A percentile compares a stretch with the other conserved stretches of the same genome.
Evolutionary conservation across 2,329 filamentous ascomycete genomes (phyloP).

Genomic region (Hirsutella minnesotensis): DNA sequence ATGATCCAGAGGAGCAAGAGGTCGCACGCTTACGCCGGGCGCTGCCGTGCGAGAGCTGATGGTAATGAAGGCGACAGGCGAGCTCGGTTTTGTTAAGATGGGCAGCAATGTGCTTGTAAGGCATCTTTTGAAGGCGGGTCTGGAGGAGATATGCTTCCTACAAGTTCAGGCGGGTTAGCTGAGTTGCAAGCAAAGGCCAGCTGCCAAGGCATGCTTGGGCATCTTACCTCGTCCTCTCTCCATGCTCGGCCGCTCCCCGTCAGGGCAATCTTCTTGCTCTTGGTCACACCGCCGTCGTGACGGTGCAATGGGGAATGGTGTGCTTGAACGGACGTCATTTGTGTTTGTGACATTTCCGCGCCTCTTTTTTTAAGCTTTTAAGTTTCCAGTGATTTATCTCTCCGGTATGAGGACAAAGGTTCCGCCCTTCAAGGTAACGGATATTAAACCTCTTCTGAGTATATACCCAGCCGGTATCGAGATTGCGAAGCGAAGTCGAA

Average conservation of each 20-base stretch:
- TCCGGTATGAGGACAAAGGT: background rate
- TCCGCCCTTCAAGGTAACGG: background rate
- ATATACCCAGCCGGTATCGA: background rate
- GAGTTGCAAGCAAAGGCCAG: too few species aligned
- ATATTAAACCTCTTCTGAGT: background rate
- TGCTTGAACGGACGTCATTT: conserved; percentile 29
- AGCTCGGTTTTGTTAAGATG: conserved; percentile 82
- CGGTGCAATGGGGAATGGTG: conserved; percentile 41
- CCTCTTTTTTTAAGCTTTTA: too few species aligned
- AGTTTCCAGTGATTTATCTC: background rate
- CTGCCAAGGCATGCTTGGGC: too few species aligned
- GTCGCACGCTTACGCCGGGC: conserved; percentile 67
- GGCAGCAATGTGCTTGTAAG: conserved; percentile 79
- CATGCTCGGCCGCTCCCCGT: conserved; percentile 69
- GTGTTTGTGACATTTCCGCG: conserved; percentile 36
- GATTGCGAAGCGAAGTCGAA: background rate
- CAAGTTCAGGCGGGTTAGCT: too few species aligned
- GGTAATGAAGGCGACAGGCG: conserved; percentile 77
- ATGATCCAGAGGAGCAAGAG: conserved; percentile 56
- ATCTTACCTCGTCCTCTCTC: conserved; percentile 71
- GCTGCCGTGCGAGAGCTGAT: conserved; percentile 73
- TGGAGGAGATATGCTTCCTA: conserved; percentile 77
- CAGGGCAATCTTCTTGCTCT: conserved; percentile 56
- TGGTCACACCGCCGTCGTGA: conserved; percentile 48
- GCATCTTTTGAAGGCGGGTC: conserved; percentile 77